phyloP scores from a whole-genome alignment of 1,284 basidiomycete species.

The Apiotrichum gamsii region DNA sequence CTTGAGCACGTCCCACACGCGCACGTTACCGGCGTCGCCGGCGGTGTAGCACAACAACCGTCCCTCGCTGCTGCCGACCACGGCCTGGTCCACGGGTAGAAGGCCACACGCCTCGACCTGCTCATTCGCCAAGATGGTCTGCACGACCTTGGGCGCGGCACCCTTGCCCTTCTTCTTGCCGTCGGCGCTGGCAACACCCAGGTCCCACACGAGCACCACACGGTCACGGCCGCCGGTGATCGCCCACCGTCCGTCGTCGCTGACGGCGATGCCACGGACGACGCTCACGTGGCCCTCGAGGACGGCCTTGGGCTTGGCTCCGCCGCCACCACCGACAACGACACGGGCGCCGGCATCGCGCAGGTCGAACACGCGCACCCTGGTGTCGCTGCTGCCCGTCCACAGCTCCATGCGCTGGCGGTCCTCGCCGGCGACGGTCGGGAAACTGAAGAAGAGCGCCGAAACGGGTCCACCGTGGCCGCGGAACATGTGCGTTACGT shows the following conservation, averaged over 20 bases:
- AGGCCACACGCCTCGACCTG: conserved; percentile 77
- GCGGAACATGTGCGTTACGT: conserved; percentile 89
- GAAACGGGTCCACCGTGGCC: conserved; percentile 95
- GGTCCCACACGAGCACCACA: conserved; percentile 83
- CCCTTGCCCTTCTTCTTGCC: conserved; percentile 55
- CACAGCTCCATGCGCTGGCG: conserved; percentile 64
- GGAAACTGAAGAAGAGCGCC: conserved; percentile 75
- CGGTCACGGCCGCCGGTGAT: conserved; percentile 84
- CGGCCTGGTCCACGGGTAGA: conserved; percentile 47
- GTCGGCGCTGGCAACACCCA: conserved; percentile 40
- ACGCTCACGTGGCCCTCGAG: conserved; percentile 89
- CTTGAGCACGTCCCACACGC: conserved; percentile 71
- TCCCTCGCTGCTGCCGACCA: conserved; percentile 30
- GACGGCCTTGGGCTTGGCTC: conserved; percentile 65
- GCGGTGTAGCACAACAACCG: conserved; percentile 70
- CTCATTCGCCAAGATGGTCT: conserved; percentile 79
- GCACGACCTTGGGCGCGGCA: conserved; percentile 58
- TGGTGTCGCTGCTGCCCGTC: conserved; percentile 81
- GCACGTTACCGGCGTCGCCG: conserved; percentile 76
- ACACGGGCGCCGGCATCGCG: conserved; percentile 56
- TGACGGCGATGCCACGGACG: conserved; percentile 76
- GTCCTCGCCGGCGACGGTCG: conserved; percentile 44
- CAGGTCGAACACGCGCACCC: conserved; percentile 84
- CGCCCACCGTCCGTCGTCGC: conserved; percentile 76
- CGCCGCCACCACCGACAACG: conserved; percentile 41